Evolutionary conservation across 192 early-diverging fungal species (phyloP), one percentile per base, ranked within the genome.

Genomic region (Glomus cerebriforme): DNA sequence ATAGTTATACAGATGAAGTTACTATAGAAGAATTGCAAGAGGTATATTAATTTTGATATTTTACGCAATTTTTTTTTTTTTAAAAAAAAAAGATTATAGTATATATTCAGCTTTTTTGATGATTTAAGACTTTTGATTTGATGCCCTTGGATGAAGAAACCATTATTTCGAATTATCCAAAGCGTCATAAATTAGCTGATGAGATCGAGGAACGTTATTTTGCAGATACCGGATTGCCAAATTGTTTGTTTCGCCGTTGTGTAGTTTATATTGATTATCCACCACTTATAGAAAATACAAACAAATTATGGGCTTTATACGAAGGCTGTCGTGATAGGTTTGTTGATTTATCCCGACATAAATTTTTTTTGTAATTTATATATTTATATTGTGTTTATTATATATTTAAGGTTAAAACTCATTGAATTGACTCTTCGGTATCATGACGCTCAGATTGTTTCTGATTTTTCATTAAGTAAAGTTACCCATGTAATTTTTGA

Each of bases 1-100:
- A 95, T 77, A 89, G 87, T 27, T 95, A 88, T 77, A 87, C 82
- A 1, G 89, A 92, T 29, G 86, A 89, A 19, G 76, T 92, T 0
- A 87, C 84, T 31, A 79, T 73, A 6, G 80, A 82, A 24, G 80
- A 73, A 1, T 78, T 95, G 32, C 80, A 86, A 76, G 89, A 93
- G 81, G 91, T 92, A 84, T 34, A 7, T 29, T 32, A 17, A 0
- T 17, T n/a, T n/a, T n/a, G n/a, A 29, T 4, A 35, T 47, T n/a
- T 47, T 77, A 7, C 22, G n/a, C 9, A 2, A 9, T 65, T n/a
- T 65, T 32, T 27, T 62, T 43, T 43, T 70, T 70, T 37, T 7
- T 43, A 43, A 43, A 43, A 43, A 43, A 43, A 43, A 43, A 0
- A 13, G 9, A 0, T 43, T 0, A 31, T 35, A 43, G n/a, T 39